A percentile compares a stretch with the other conserved stretches of the same genome.
Conservation (phyloP, 2,329 filamentous ascomycete species). For the Triangularia verruculosa region DNA sequence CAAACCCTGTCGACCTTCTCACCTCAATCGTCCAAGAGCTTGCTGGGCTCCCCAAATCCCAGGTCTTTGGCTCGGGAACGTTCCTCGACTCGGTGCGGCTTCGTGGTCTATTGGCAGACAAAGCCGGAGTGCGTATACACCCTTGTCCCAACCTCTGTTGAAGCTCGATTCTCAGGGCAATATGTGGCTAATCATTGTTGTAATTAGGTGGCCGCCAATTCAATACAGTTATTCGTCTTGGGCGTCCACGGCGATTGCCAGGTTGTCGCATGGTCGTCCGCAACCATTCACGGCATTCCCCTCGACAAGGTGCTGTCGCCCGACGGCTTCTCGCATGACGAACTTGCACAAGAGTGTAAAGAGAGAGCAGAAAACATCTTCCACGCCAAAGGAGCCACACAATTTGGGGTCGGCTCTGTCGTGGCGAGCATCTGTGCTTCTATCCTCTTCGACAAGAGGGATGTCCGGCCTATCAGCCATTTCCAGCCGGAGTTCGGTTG, state of each 20-base stretch:
- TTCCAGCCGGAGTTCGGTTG: constrained; percentile 46
- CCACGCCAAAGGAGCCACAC: constrained; percentile 47
- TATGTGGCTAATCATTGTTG: not conserved
- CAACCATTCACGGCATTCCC: constrained; percentile 17
- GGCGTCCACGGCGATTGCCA: constrained; percentile 16
- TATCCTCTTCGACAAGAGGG: constrained; percentile 46
- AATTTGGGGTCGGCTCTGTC: constrained; percentile 49
- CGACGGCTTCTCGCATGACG: constrained; percentile 28
- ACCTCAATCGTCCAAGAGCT: constrained; percentile 48
- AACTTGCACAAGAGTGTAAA: constrained; percentile 44
- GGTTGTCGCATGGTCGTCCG: constrained; percentile 15
- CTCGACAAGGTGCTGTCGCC: constrained; percentile 6
- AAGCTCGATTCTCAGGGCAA: no score
- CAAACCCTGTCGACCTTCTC: constrained; percentile 55
- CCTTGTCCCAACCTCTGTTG: not conserved
- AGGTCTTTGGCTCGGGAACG: constrained; percentile 53
- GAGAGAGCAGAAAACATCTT: constrained; percentile 48
- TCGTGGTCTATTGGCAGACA: constrained; percentile 40
- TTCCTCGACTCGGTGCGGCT: constrained; percentile 51
- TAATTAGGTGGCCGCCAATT: constrained; percentile 11
- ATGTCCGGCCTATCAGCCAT: constrained; percentile 47
- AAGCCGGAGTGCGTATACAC: constrained; percentile 8
- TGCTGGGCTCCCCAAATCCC: constrained; percentile 45
- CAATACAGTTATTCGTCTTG: constrained; percentile 14
- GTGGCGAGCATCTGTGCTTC: constrained; percentile 48